phyloP scores from a whole-genome alignment of 768 basidiomycete genomes.

The Amanita molliuscula region DNA sequence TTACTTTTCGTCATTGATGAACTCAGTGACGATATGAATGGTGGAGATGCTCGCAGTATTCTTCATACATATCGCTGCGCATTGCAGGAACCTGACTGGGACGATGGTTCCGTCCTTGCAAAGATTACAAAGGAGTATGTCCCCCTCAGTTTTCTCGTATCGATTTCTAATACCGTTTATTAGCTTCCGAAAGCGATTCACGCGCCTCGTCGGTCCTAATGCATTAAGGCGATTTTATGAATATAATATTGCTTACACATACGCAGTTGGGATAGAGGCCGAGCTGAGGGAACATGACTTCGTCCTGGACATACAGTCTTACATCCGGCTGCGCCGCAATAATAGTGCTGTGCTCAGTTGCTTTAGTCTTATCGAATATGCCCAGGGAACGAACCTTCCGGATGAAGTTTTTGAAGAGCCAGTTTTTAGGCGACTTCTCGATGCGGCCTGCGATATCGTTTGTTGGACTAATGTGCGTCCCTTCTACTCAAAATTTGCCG shows the following conservation, averaged over 20 bases:
- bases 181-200: constrained; percentile 46
- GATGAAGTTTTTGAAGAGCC: constrained; percentile 51
- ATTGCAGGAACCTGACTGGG: constrained; percentile 39
- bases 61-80: constrained; percentile 42
- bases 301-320: constrained; percentile 44
- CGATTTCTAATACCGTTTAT: not conserved
- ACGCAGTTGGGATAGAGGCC: constrained; percentile 50
- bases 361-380: constrained; percentile 53
- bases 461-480: constrained; percentile 59
- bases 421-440: constrained; percentile 41
- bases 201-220: constrained; percentile 33
- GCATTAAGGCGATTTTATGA: constrained; percentile 39
- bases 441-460: constrained; percentile 53
- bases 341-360: constrained; percentile 60
- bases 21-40: constrained; percentile 56
- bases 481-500: not conserved
- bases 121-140: constrained; percentile 53
- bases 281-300: constrained; percentile 46
- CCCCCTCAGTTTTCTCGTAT: not conserved
- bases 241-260: constrained; percentile 45
- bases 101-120: constrained; percentile 46
- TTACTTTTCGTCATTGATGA: constrained; percentile 60
- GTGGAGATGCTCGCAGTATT: constrained; percentile 41
- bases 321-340: constrained; percentile 50
- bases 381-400: constrained; percentile 50